Evolutionary conservation across 2,329 filamentous ascomycete species (phyloP).

Genomic region (Phialophora chinensis): DNA sequence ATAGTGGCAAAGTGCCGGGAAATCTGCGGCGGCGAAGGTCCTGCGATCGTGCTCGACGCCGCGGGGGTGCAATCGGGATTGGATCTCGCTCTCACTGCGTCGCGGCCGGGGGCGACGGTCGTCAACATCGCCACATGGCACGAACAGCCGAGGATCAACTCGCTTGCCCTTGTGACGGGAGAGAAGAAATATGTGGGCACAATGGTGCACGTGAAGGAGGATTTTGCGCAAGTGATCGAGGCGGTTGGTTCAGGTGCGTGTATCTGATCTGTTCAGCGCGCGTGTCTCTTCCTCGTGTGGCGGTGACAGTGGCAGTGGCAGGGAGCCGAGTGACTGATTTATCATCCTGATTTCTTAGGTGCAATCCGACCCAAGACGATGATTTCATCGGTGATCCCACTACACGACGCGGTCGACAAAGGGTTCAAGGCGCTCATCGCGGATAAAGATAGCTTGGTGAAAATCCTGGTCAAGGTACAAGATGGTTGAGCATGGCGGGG

Average conservation of each 20-base stretch:
- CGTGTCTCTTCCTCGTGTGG: too few relatives aligned
- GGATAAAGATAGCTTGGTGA: slow-evolving; percentile 10
- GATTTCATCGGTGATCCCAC: slow-evolving; percentile 5
- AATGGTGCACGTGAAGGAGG: slow-evolving; percentile 7
- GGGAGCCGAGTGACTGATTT: too few relatives aligned
- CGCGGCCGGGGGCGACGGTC: slow-evolving; percentile 56
- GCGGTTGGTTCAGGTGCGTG: slow-evolving; percentile 11
- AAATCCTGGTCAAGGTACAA: slow-evolving; percentile 10
- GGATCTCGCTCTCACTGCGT: slow-evolving; percentile 54
- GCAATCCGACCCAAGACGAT: not conserved
- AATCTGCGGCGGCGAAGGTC: slow-evolving; percentile 43
- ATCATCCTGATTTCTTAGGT: not conserved
- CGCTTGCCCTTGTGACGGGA: not conserved
- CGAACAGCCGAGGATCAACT: not conserved
- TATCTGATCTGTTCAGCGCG: not conserved
- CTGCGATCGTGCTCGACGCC: slow-evolving; percentile 58
- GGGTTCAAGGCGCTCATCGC: slow-evolving; percentile 11
- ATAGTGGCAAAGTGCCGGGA: not conserved
- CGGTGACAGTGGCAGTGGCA: too few relatives aligned
- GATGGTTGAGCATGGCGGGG: not conserved
- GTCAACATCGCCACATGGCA: slow-evolving; percentile 61
- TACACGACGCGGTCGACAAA: slow-evolving; percentile 7
- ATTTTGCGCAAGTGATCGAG: slow-evolving; percentile 9
- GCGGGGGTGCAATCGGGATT: slow-evolving; percentile 59
- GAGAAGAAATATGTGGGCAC: slow-evolving; percentile 18